Conservation (phyloP, 208 protist species). For the Hexamita inflata region DNA sequence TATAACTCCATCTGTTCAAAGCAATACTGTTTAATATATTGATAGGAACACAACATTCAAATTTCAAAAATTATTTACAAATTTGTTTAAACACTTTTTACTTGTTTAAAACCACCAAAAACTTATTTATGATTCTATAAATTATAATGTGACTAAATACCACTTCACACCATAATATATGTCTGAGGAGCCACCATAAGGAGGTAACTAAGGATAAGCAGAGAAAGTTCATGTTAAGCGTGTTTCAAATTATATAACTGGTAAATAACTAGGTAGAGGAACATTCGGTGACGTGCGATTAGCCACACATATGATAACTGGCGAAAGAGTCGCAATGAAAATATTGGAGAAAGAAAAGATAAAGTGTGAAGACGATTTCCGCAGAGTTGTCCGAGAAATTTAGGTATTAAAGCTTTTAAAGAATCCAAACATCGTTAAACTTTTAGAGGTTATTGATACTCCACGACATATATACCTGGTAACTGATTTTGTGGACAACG, state of each 20-base stretch:
- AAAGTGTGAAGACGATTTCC: slow-evolving; percentile 40
- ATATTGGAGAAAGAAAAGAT: slow-evolving; percentile 57
- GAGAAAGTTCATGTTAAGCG: slow-evolving; percentile 34
- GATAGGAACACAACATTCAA: too few relatives aligned
- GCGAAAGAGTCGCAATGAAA: slow-evolving; percentile 59
- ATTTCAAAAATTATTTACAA: too few relatives aligned
- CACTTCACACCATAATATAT: too few relatives aligned
- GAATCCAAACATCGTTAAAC: slow-evolving; percentile 55
- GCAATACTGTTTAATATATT: too few relatives aligned
- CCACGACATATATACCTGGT: slow-evolving; percentile 48
- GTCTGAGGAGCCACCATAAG: too few relatives aligned
- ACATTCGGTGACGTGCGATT: slow-evolving; percentile 93
- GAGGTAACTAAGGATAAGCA: too few relatives aligned
- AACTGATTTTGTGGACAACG: slow-evolving; percentile 56
- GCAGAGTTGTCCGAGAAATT: slow-evolving; percentile 55
- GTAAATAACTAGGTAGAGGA: slow-evolving; percentile 87
- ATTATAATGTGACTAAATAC: too few relatives aligned
- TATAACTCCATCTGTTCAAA: too few relatives aligned
- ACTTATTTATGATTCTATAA: too few relatives aligned
- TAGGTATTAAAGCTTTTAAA: slow-evolving; percentile 57
- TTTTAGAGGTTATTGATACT: slow-evolving; percentile 60
- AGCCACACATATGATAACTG: slow-evolving; percentile 51
- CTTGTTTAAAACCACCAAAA: too few relatives aligned
- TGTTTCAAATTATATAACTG: slow-evolving; percentile 85
- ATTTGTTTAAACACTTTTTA: too few relatives aligned